Evolutionary conservation across 805 yeast genomes (phyloP), one percentile per base, ranked within the genome.

Genomic region (Candida verbasci): DNA sequence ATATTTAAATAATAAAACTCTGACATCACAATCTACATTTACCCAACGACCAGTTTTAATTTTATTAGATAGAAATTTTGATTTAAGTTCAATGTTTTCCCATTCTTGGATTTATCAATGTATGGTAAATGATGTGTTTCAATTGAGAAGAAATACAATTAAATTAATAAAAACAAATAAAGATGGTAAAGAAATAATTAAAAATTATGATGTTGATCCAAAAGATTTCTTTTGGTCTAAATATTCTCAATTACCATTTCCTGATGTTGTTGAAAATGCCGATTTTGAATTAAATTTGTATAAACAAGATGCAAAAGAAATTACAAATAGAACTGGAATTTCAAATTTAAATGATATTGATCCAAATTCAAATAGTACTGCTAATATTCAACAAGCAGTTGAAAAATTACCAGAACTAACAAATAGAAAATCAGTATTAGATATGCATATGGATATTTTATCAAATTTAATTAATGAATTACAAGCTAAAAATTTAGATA

Each of bases 21-120:
- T 41, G 36, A 39, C 48, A 34, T 38, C 54, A 24, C 37, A 49
- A 28, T 55, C 46, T 35, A 39, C 57, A 27, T 36, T 53, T 45
- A 47, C 70, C 26, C 82, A 80, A 39, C 69, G 95, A 42, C 76
- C 83, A 3, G 96, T 91, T 9, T 67, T 93, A 48, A 72, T 94
- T 22, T 59, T 93, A 27, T 62, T 93, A 30, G 99, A 93, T 61
- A 74, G 99, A 58, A 86, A 83, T 54, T 71, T 93, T 41, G 97
- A 93, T 60, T 69, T 93, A 43, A 82, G 93, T 2, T 82, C 95
- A 11, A 91, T 93, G 97, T 81, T 93, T 59, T 77, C 91, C 1
- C 99, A 93, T 62, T 86, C 97, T 9, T 91, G 97, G 97, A 89
- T 94, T 34, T 93, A 93, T 58, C 96, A 91, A 65, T 88, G 96